These are phyloP conservation scores for Xylaria telfairii DNA, from an alignment of 495 filamentous ascomycete genomes.

Conservation along the genomic window DNA sequence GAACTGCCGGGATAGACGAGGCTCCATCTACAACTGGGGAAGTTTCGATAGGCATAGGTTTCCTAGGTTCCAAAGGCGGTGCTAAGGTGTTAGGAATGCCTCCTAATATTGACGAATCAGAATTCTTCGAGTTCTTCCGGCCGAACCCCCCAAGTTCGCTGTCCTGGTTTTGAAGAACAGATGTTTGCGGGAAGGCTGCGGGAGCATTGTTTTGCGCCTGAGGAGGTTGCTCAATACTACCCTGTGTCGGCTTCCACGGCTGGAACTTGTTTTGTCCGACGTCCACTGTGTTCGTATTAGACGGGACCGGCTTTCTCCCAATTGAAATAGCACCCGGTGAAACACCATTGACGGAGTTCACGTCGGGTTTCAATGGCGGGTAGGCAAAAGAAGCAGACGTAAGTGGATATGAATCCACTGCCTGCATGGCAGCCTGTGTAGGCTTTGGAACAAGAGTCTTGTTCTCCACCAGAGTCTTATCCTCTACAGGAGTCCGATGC, in stretches of 20 bases:
- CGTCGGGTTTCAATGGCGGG: constrained; percentile 28
- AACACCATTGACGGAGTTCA: not conserved
- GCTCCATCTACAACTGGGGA: constrained; percentile 7
- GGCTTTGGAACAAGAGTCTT: constrained; percentile 28
- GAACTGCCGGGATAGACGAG: constrained; percentile 22
- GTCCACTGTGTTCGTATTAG: not conserved
- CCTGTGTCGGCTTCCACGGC: constrained; percentile 41
- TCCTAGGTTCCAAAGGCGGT: constrained; percentile 27
- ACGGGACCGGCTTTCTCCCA: not conserved
- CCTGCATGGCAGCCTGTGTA: constrained; percentile 15
- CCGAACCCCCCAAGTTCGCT: constrained; percentile 30
- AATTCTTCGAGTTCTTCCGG: constrained; percentile 17
- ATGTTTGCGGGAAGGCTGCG: constrained; percentile 28
- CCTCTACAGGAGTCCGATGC: constrained; percentile 37
- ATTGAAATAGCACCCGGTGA: not conserved
- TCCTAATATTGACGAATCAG: not conserved
- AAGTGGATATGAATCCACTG: constrained; percentile 36
- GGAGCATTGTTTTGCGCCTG: constrained; percentile 26
- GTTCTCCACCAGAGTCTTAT: constrained; percentile 36
- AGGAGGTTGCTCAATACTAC: constrained; percentile 16
- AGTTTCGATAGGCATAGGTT: constrained; percentile 12
- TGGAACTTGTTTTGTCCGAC: constrained; percentile 35
- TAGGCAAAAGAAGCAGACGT: constrained; percentile 39
- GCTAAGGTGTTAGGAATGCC: constrained; percentile 24
- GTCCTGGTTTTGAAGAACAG: constrained; percentile 36